Base-by-base conservation (phyloP, 495 filamentous ascomycete genomes). In the Annulohypoxylon bovei region DNA sequence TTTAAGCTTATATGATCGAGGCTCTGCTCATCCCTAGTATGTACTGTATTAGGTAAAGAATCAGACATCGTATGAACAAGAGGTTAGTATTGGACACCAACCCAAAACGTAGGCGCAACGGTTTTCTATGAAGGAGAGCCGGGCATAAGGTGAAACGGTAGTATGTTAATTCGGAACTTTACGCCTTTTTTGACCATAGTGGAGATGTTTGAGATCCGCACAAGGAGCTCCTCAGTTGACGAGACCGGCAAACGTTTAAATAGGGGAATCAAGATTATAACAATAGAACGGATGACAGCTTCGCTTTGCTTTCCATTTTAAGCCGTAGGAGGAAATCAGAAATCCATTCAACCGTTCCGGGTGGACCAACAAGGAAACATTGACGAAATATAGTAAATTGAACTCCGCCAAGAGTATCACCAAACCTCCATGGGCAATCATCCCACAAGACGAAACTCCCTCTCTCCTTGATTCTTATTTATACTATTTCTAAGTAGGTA, bases 1-100 rank as follows among this genome's bases (percentile, higher is more conserved):
- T 67, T 59, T 67, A 67, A 59, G 63, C 63, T 59, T 59, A 59
- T 42, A 49, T 25, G 53, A 50, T 50, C 23, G 63, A 59, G 44
- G 63, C 44, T 59, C 63, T 67, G 52, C 49, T 56, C 27, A 28
- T 47, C 39, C 16, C 20, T 42, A 37, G 46, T 16, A 50, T 50
- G 20, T 25, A 23, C 20, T 2, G 20, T 47, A 47, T 47, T 47
- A 25, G 44, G 44, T 30, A 35, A 25, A 22, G 14, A 65, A 53
- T 25, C 27, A 44, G 20, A 64, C 14, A 27, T 46, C 23, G 32
- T 32, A 16, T 30, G 22, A 14, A 22, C 20, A 18, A 62, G 23
- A 47, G 52, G 16, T 35, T 20, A 49, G 62, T 65, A 71, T 53
- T 62, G 62, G 62, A n/a, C 40, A 54, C 22, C 18, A 62, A 66